Percentiles rank a stretch among this genome's conserved stretches.
Evolutionary conservation across 495 filamentous ascomycete species (phyloP).

Genomic region (Mycothermus thermophilus): DNA sequence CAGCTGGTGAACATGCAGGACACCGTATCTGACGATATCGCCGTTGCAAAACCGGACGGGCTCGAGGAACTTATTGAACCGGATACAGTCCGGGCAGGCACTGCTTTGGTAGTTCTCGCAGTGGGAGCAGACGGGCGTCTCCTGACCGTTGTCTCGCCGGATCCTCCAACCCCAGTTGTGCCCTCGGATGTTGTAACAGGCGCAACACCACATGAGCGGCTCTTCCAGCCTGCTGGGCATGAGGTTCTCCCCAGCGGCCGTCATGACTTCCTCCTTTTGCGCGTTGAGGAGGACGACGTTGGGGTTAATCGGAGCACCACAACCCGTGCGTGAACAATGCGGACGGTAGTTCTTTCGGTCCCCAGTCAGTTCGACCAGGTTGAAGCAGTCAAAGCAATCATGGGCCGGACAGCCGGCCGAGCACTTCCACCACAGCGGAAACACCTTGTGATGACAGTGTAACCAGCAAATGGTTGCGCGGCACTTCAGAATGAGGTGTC

Average conservation of each 20-base stretch:
- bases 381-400: neutral
- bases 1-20: neutral
- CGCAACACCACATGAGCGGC: slow-evolving; percentile 1
- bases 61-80: neutral
- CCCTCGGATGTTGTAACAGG: too few relatives aligned
- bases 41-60: neutral
- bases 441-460: neutral
- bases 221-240: neutral
- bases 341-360: neutral
- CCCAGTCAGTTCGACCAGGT: neutral
- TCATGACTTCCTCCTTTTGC: neutral
- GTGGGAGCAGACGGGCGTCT: neutral
- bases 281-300: neutral
- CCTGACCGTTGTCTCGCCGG: neutral
- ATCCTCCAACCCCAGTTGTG: neutral
- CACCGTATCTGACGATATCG: neutral
- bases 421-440: slow-evolving; percentile 1
- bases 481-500: neutral
- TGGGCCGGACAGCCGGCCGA: neutral
- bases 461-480: neutral
- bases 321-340: neutral
- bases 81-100: neutral
- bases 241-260: neutral
- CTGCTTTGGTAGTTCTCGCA: neutral
- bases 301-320: neutral